Conservation (phyloP, 352 stramenopile species). For the Phytophthora ohioensis region DNA sequence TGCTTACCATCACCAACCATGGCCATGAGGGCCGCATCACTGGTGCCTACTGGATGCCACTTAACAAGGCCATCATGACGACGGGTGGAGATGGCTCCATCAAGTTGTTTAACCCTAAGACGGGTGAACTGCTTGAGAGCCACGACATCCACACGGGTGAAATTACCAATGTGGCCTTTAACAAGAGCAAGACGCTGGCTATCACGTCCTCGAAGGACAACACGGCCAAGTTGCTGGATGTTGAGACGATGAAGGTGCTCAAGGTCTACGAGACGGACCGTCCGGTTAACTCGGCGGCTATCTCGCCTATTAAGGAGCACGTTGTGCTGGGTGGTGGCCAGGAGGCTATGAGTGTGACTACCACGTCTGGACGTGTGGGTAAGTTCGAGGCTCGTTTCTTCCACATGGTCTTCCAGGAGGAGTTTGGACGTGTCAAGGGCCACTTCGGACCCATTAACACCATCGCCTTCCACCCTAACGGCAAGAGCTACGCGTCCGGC, state of each 20-base stretch:
- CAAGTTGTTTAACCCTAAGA: constrained; percentile 85
- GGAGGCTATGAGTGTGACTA: constrained; percentile 99
- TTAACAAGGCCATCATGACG: constrained; percentile 91
- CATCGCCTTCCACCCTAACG: constrained; percentile 98
- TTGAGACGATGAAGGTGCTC: constrained; percentile 95
- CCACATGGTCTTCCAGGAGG: constrained; percentile 98
- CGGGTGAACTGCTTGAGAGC: constrained; percentile 75
- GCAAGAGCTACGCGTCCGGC: constrained; percentile 98
- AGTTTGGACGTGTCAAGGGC: constrained; percentile 98
- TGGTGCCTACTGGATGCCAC: constrained; percentile 85
- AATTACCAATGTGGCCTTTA: constrained; percentile 97
- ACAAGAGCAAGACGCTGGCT: constrained; percentile 96
- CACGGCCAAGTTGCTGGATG: constrained; percentile 97
- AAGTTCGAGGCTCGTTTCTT: constrained; percentile 99
- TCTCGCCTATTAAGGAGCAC: constrained; percentile 96
- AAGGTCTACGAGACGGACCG: constrained; percentile 99
- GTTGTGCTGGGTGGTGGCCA: constrained; percentile 98
- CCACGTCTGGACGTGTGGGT: constrained; percentile 92
- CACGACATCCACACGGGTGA: constrained; percentile 95
- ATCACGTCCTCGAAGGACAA: constrained; percentile 98
- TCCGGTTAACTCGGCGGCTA: constrained; percentile 98
- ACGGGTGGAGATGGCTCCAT: constrained; percentile 83
- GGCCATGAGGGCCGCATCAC: constrained; percentile 85
- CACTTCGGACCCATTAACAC: constrained; percentile 99
- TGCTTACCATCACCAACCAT: constrained; percentile 83